phyloP scores from a whole-genome alignment of 257 asterid species.

The Marsdenia floribunda region DNA sequence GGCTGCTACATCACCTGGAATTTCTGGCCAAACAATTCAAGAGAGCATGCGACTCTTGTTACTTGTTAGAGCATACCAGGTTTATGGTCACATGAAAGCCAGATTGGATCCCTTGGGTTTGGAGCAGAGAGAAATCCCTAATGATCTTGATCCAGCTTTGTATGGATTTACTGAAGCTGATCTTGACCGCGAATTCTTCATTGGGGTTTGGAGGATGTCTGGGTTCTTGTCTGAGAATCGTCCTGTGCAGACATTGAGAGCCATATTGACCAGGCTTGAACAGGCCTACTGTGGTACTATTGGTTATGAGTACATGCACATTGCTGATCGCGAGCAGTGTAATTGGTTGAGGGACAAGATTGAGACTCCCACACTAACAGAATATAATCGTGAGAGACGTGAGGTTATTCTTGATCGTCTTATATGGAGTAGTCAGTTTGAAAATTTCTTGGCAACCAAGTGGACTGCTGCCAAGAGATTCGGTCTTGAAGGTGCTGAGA shows the following conservation, averaged over 20 bases:
- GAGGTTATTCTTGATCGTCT: conserved; percentile 94
- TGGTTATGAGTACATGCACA: conserved; percentile 97
- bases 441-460: conserved; percentile 91
- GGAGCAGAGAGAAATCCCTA: conserved; percentile 75
- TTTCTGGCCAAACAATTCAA: conserved; percentile 96
- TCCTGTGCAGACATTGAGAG: conserved; percentile 86
- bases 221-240: conserved; percentile 97
- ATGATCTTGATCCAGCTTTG: conserved; percentile 79
- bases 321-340: conserved; percentile 86
- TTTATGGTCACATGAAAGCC: conserved; percentile 95
- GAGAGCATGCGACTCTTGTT: conserved; percentile 90
- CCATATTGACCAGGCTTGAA: conserved; percentile 80
- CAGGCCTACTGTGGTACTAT: conserved; percentile 94
- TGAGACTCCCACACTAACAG: conserved; percentile 78
- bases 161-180: conserved; percentile 93
- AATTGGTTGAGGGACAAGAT: conserved; percentile 96
- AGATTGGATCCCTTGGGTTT: conserved; percentile 76
- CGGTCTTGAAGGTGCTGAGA: conserved; percentile 98
- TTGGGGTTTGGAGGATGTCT: conserved; percentile 93
- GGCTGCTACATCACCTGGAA: conserved; percentile 85
- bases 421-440: conserved; percentile 88
- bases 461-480: conserved; percentile 94
- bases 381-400: conserved; percentile 65
- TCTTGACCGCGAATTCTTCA: conserved; percentile 88
- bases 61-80: conserved; percentile 96